Percentiles rank a stretch among this genome's conserved stretches.
Conservation (phyloP, 352 stramenopile genomes). For the Discostella stelligera region DNA sequence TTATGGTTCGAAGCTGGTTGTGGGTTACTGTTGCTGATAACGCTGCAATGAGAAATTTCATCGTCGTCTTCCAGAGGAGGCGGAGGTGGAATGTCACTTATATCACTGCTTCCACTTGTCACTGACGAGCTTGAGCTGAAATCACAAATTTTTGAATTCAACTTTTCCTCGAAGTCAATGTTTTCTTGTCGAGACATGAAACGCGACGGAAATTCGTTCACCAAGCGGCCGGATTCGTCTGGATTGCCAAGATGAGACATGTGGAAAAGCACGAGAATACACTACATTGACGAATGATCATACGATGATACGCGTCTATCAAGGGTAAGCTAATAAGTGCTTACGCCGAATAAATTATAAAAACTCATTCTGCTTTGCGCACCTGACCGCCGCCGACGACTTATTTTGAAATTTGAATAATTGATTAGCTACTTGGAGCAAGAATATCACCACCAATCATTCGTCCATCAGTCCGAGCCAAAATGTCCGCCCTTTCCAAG, state of each 20-base stretch:
- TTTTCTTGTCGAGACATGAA: neutral
- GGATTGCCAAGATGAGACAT: neutral
- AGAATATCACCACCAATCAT: too few relatives aligned
- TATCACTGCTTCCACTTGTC: constrained; percentile 21
- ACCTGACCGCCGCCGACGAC: neutral
- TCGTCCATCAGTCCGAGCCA: constrained; percentile 54
- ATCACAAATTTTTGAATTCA: neutral
- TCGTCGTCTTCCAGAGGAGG: neutral
- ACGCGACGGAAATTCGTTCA: neutral
- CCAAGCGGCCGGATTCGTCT: neutral
- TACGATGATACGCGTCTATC: neutral
- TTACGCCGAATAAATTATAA: neutral
- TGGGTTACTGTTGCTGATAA: neutral
- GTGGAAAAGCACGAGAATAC: neutral
- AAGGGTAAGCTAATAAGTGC: neutral
- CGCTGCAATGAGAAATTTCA: neutral
- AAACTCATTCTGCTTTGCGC: neutral
- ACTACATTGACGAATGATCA: neutral
- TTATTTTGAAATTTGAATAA: neutral
- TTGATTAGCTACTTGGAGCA: too few relatives aligned
- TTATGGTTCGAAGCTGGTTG: neutral
- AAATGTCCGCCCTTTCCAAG: constrained; percentile 75
- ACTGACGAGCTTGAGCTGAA: neutral
- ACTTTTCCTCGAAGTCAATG: neutral
- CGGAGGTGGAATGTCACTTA: constrained; percentile 13